Evolutionary conservation across 768 basidiomycete species (phyloP), one percentile per base, ranked within the genome.

Genomic region (Agrocybe praecox): DNA sequence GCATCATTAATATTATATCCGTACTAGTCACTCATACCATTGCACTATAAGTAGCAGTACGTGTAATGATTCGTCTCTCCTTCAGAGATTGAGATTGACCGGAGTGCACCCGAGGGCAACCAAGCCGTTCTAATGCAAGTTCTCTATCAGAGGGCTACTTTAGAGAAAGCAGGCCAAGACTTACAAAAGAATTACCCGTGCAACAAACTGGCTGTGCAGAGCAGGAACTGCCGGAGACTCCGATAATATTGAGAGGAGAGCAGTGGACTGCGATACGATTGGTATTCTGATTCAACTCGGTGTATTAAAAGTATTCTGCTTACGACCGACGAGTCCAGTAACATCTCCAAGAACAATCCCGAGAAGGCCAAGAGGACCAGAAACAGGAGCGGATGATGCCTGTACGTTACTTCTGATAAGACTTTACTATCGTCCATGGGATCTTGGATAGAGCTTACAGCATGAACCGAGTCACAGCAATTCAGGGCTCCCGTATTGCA

Each of bases 121-220:
- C 52, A 74, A 51, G 14, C 70, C 72, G 48, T 64, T 64, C 66
- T 66, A 26, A 46, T 21, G 32, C 22, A 48, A 33, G 36, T 2
- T 8, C 18, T 17, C 43, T 18, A 52, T 32, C 32, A 34, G 19
- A 15, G 18, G 23, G 18, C 34, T 40, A 23, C 11, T 11, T 1
- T 14, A 46, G 15, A 29, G 48, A 14, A 19, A 15, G 48, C 9
- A 29, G 9, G 17, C 45, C 22, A 19, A 1, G 2, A 54, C 63
- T 61, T 57, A 69, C 64, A 62, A 70, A 72, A 54, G 43, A 56
- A 53, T 70, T 69, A 33, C 59, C 54, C 22, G 64, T 62, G 70
- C 70, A 74, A 63, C 72, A 73, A 43, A 70, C 70, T 23, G 69
- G 63, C 46, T 73, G 67, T 15, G 61, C 59, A 43, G 55, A 42